Conservation (phyloP, 352 stramenopile genomes). For the Pythium vanterpoolii region DNA sequence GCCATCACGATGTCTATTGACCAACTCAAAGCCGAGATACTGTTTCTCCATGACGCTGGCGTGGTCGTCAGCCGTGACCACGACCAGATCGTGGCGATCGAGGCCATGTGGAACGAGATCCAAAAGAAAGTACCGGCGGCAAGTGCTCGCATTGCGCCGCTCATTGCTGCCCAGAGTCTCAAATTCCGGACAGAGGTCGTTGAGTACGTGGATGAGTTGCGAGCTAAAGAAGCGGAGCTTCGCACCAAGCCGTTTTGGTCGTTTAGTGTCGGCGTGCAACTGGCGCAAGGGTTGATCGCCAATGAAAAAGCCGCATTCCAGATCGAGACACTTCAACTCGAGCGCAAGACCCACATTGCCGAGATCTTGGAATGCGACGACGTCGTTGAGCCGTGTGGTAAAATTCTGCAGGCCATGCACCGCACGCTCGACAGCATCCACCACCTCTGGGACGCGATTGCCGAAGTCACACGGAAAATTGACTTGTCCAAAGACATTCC, state of each 20-base stretch:
- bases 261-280: slow-evolving; percentile 42
- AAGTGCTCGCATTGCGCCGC: slow-evolving; percentile 58
- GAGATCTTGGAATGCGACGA: slow-evolving; percentile 92
- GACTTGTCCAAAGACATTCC: slow-evolving; percentile 83
- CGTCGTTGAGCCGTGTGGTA: slow-evolving; percentile 77
- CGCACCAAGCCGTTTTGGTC: slow-evolving; percentile 62
- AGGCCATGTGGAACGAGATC: slow-evolving; percentile 63
- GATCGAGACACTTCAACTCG: slow-evolving; percentile 35
- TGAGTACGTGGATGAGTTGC: slow-evolving; percentile 78
- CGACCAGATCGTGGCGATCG: slow-evolving; percentile 48
- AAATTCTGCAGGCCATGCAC: slow-evolving; percentile 75
- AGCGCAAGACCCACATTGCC: slow-evolving; percentile 84
- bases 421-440: slow-evolving; percentile 68
- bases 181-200: slow-evolving; percentile 77
- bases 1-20: slow-evolving; percentile 61
- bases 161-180: slow-evolving; percentile 55
- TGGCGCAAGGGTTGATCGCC: slow-evolving; percentile 38
- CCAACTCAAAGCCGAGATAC: slow-evolving; percentile 58
- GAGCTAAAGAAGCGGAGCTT: slow-evolving; percentile 46
- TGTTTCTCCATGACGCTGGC: slow-evolving; percentile 60
- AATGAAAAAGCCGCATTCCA: slow-evolving; percentile 36
- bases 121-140: slow-evolving; percentile 58
- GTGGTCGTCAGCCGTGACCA: slow-evolving; percentile 51
- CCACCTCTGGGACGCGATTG: slow-evolving; percentile 86
- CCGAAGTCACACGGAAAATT: slow-evolving; percentile 88